phyloP scores from a whole-genome alignment of 106 monocot species.

The Iris macrosiphon region DNA sequence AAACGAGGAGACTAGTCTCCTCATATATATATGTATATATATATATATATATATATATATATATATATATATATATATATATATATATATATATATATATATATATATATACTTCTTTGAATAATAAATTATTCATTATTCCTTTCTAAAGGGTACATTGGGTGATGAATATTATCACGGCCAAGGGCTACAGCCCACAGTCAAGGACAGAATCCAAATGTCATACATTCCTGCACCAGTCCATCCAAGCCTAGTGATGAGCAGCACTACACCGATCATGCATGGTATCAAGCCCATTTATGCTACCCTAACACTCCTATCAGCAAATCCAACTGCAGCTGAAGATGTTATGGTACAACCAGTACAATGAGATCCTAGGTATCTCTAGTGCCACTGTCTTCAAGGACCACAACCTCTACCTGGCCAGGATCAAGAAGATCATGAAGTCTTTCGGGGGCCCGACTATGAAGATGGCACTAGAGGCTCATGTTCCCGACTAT shows the following conservation, averaged over 20 bases:
- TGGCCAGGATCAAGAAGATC: slow-evolving; percentile 62
- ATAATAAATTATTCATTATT: too few species aligned
- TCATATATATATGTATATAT: too few species aligned
- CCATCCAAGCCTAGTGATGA: not conserved
- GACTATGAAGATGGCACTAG: too few species aligned
- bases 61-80: too few species aligned
- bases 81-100: too few species aligned
- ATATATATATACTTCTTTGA: too few species aligned
- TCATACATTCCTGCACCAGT: not conserved
- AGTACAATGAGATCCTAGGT: slow-evolving; percentile 21
- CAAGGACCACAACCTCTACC: slow-evolving; percentile 53
- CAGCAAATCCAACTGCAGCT: slow-evolving; percentile 27
- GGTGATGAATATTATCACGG: not conserved
- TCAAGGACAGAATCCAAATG: not conserved
- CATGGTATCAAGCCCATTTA: not conserved
- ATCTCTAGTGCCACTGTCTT: slow-evolving; percentile 35
- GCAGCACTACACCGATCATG: not conserved
- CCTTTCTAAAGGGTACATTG: not conserved
- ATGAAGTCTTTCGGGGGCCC: slow-evolving; percentile 64
- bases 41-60: too few species aligned
- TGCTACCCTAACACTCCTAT: slow-evolving; percentile 6
- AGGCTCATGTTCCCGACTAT: too few species aligned
- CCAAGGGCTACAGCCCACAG: not conserved
- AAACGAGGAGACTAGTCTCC: too few species aligned
- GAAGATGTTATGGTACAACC: slow-evolving; percentile 37